Evolutionary conservation across 345 rosid genomes (phyloP), one percentile per base, ranked within the genome.

Genomic region (Aurinia saxatilis): DNA sequence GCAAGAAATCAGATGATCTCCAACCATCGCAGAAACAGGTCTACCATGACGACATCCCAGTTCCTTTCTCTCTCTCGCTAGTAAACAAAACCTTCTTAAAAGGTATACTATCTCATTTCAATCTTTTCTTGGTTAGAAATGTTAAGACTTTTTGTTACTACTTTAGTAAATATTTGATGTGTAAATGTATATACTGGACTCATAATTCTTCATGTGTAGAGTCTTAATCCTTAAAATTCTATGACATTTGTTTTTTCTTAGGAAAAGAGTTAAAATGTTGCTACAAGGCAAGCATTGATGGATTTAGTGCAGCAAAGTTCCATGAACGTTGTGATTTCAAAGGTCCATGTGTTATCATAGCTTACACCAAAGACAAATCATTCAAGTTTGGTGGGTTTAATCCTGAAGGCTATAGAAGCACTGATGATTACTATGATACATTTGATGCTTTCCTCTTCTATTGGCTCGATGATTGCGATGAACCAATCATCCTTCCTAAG

Each of bases 341-440:
- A 79, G 95, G 98, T 31, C 96, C 96, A 7, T 91, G 95, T 65
- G 96, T 91, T 51, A 79, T 91, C 17, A 80, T 88, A 39, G 96
- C 90, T 44, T 83, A 81, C 65, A 86, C 95, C 39, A 64, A 50
- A 57, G 63, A 79, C 64, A 76, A 71, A 64, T 65, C 80, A 61
- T 82, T 84, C 82, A 85, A 87, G 76, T 87, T 85, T 59, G 97
- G 95, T 18, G 93, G 83, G 16, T 90, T 85, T 66, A 90, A 65
- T 27, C 86, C 96, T 0, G 96, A 87, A 64, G 98, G 98, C n/a
- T 91, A 85, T 39, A 73, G 86, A 63, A 84, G 98, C 79, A 91
- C 96, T 0, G 91, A 87, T 67, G 96, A 91, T 60, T 87, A 87
- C 52, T 85, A 81, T 29, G 96, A 91, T 55, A 75, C 95, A 0